phyloP scores from a whole-genome alignment of 345 rosid genomes.

The Rhodamnia argentea region DNA sequence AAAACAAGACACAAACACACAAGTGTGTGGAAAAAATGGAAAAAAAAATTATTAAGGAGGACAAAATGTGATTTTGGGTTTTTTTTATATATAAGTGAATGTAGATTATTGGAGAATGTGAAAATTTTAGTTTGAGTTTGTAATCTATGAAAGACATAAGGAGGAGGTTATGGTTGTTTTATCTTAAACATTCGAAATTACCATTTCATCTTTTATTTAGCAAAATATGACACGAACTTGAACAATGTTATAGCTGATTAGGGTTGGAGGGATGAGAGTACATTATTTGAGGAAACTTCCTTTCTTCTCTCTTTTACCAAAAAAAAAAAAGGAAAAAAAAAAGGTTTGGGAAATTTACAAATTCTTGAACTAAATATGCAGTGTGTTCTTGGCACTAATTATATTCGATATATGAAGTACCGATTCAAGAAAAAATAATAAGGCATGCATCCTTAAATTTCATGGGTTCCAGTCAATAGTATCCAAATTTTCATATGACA shows the following conservation, averaged over 20 bases:
- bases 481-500: background rate
- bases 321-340: fast-evolving
- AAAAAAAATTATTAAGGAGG: background rate
- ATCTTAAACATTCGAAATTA: background rate
- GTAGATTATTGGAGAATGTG: background rate
- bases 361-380: background rate
- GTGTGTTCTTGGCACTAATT: background rate
- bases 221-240: background rate
- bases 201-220: background rate
- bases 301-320: background rate
- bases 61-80: background rate
- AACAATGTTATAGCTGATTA: background rate
- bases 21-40: background rate
- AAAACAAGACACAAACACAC: background rate
- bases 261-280: background rate
- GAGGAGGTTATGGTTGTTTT: background rate
- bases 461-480: background rate
- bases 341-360: background rate
- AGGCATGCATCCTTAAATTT: background rate
- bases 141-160: background rate
- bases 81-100: background rate
- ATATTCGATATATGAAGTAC: background rate
- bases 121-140: background rate
- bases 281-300: background rate
- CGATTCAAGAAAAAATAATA: background rate